Base-by-base conservation (phyloP, 805 yeast species). In the Candida stauntonica region DNA sequence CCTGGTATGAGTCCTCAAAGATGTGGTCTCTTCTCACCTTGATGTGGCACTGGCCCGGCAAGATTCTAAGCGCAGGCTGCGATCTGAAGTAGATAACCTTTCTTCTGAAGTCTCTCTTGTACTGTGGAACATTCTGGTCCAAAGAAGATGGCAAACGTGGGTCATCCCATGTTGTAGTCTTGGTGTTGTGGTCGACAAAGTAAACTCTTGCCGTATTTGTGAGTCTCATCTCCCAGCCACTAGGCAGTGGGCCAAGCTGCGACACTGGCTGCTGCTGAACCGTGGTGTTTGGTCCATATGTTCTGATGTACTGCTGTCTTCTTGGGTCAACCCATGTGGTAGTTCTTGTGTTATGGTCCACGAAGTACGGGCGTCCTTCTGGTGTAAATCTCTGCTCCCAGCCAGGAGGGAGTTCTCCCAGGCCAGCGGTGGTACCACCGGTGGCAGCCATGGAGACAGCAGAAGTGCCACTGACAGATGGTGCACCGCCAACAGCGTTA, bases 281-380 rank as follows among this genome's bases (percentile, higher is more conserved):
- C 16, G 96, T 87, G 5, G 96, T 83, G 46, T 73, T 72, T 64
- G 75, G 89, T 19, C 96, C 98, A 62, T 85, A 88, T 45, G 95
- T 87, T 61, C 97, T 83, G 54, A 93, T 93, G 63, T 87, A 93
- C 68, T 93, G 99, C 66, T 93, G 99, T 64, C 99, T 80, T 66
- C 99, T 79, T 49, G 99, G 99, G 63, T 93, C 99, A 33, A 93
- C 99, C 99, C 99, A 93, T 11, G 99, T 93, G 4, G 99, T 93
- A 1, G 99, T 93, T 63, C 99, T 77, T n/a, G 99, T 93, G 63
- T 93, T 93, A 67, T 93, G 99, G 63, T 93, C 99, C 34, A 93
- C 99, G 62, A 89, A 93, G 66, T 93, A 93, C 7, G 98, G 94
- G 60, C 99, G 79, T 28, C 99, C 99, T 65, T 93, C 99, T 19